phyloP scores from a whole-genome alignment of 73 alveolate species.

The Blepharisma stoltei region DNA sequence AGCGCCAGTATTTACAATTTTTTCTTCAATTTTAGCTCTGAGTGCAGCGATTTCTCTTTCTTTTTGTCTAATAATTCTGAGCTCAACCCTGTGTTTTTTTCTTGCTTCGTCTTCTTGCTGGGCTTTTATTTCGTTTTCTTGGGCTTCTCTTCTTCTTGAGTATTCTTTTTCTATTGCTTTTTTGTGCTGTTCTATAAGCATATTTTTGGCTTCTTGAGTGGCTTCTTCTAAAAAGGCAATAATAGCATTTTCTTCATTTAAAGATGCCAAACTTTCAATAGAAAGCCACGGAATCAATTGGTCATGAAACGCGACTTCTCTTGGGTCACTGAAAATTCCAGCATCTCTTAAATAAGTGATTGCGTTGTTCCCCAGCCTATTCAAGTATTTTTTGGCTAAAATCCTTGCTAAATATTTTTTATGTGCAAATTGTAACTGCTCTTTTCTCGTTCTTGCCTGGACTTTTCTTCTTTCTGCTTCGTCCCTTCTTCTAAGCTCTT shows the following conservation, averaged over 20 bases:
- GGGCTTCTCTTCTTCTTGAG: background rate
- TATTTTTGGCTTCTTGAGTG: background rate
- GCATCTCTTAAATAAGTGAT: background rate
- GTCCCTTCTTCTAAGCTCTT: conserved; percentile 71
- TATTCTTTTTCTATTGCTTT: background rate
- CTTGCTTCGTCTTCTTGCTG: conserved; percentile 24
- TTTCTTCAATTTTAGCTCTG: conserved; percentile 1
- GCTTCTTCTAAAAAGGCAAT: background rate
- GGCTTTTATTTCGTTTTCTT: background rate
- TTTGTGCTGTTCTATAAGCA: background rate
- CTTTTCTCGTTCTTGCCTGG: conserved; percentile 45
- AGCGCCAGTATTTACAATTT: conserved; percentile 3
- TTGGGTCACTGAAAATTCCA: conserved; percentile 5
- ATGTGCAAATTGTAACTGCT: conserved; percentile 48
- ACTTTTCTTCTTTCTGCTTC: conserved; percentile 63
- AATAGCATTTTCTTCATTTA: background rate
- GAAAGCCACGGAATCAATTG: conserved; percentile 29
- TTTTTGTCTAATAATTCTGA: background rate
- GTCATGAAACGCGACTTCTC: conserved; percentile 9
- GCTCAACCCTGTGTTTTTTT: background rate
- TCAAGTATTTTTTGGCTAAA: conserved; percentile 8
- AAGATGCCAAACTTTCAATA: background rate
- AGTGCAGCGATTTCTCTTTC: background rate
- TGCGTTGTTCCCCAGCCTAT: background rate
- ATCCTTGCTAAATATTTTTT: conserved; percentile 48